These are phyloP conservation scores for Daldinia concentrica DNA, from an alignment of 495 filamentous ascomycete species.

Conservation along the genomic window DNA sequence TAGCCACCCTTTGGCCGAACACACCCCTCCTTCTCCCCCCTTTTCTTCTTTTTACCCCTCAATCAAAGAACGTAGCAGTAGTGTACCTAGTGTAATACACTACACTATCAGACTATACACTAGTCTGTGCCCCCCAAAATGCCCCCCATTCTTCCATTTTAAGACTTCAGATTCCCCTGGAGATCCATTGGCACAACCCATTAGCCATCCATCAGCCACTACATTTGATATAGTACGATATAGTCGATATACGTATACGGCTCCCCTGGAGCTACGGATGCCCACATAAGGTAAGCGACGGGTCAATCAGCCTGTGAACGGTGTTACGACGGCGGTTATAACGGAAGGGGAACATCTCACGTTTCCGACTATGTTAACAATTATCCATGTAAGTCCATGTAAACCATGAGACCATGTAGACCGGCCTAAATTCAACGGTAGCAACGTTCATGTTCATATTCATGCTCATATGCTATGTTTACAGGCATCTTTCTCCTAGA, in stretches of 20 bases:
- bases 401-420: neutral
- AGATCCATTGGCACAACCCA: constrained; percentile 32
- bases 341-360: constrained; percentile 39
- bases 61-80: neutral
- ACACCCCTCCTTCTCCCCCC: neutral
- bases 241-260: constrained; percentile 19
- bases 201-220: constrained; percentile 4
- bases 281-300: constrained; percentile 30
- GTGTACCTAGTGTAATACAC: too few species aligned
- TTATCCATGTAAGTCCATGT: too few species aligned
- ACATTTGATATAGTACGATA: constrained; percentile 8
- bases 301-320: constrained; percentile 40
- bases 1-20: constrained; percentile 31
- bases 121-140: neutral
- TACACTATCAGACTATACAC: too few species aligned
- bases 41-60: constrained; percentile 19
- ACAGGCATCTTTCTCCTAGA: neutral
- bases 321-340: constrained; percentile 40
- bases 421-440: constrained; percentile 19
- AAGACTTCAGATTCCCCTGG: constrained; percentile 27
- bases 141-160: neutral
- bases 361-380: constrained; percentile 24
- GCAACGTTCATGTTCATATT: neutral
- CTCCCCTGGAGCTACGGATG: constrained; percentile 23
- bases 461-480: neutral